Evolutionary conservation across 2,329 filamentous ascomycete genomes (phyloP), one percentile per base, ranked within the genome.

Genomic region (Tolypocladium amazonense): DNA sequence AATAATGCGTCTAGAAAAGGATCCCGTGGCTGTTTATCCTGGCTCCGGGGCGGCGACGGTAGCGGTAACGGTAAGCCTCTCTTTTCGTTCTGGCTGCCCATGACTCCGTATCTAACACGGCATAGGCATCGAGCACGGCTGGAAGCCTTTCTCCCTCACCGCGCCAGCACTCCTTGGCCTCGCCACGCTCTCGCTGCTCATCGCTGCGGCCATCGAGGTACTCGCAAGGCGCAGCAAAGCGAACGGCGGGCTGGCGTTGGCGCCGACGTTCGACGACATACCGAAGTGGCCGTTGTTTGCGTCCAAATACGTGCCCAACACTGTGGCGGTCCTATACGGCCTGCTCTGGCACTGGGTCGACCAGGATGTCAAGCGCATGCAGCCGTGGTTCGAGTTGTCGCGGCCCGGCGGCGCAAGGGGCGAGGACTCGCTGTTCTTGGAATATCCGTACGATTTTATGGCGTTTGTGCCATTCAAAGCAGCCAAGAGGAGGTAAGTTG

Each of bases 321-420:
- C 85, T 0, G 57, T 85, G 0, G 78, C 82, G 0, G 78, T 86
- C 0, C 8, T 81, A 0, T 86, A 83, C 62, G 81, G 81, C 45
- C 73, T 86, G 1, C 54, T 79, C 0, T 87, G 83, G 82, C 77
- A 74, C 3, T 85, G 83, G 81, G 75, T 86, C 0, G 84, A 87
- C 57, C 66, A 87, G 0, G 81, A 88, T 41, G 71, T 77, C 0
- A 84, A 85, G 60, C 65, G 85, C 0, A 71, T 87, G 53, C 83
- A 88, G 39, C 84, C 84, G 0, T 88, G 79, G 73, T 78, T 84
- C 14, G 81, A 86, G 27, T 59, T 87, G 0, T 84, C 82, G 0
- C 78, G 75, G 12, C 18, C 64, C 0, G 63, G 66, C 0, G 83
- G 83, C 0, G 79, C 79, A 0, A 64, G 63, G 0, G 81, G 74